A percentile compares a stretch with the other conserved stretches of the same genome.
Conservation (phyloP, 805 yeast species). For the Millerozyma acaciae region DNA sequence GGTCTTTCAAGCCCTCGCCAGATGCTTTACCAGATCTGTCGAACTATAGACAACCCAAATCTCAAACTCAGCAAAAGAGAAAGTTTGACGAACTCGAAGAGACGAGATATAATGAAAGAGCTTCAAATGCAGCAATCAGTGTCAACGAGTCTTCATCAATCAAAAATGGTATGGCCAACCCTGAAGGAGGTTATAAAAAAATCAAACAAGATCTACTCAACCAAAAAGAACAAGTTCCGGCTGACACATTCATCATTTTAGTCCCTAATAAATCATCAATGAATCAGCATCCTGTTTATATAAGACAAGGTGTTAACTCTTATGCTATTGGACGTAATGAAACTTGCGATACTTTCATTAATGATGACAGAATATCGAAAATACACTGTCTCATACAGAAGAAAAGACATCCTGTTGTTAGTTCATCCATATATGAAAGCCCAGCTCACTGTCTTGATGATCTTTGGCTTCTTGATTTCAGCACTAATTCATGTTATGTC, state of each 20-base stretch:
- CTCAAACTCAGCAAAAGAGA: too few species aligned
- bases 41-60: too few species aligned
- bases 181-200: slow-evolving; percentile 1
- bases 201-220: neutral
- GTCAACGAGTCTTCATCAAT: neutral
- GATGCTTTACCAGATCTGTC: too few species aligned
- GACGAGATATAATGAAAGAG: slow-evolving; percentile 1
- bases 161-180: neutral
- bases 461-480: slow-evolving; percentile 74
- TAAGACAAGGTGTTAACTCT: slow-evolving; percentile 66
- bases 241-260: slow-evolving; percentile 62
- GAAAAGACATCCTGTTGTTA: slow-evolving; percentile 55
- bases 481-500: slow-evolving; percentile 76
- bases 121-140: too few species aligned
- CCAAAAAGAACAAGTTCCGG: slow-evolving; percentile 28
- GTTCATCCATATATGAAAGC: slow-evolving; percentile 53
- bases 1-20: too few species aligned
- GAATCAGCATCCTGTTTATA: slow-evolving; percentile 43
- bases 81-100: neutral
- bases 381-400: slow-evolving; percentile 71
- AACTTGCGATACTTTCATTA: slow-evolving; percentile 55
- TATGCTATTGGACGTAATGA: slow-evolving; percentile 73
- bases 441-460: slow-evolving; percentile 74
- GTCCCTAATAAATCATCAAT: slow-evolving; percentile 48
- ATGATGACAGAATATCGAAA: slow-evolving; percentile 78